A percentile compares a stretch with the other conserved stretches of the same genome.
Evolutionary conservation across 2,329 filamentous ascomycete genomes (phyloP).

Genomic region (Penicillium fuscoglaucum): DNA sequence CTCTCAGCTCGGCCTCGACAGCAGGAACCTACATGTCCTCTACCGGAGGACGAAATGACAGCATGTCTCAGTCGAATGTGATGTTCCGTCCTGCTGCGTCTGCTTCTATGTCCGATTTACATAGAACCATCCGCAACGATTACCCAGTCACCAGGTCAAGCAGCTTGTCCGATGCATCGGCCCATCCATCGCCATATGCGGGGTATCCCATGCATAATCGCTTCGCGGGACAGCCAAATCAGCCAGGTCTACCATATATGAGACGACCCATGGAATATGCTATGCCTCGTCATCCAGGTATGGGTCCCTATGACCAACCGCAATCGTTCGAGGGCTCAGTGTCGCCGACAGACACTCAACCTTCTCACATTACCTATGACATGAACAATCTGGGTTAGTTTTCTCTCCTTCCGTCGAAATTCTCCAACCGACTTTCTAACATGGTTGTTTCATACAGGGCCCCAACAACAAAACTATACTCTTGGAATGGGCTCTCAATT

Average conservation of each 20-base stretch:
- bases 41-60: constrained; percentile 32
- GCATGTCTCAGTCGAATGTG: constrained; percentile 28
- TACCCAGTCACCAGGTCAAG: constrained; percentile 37
- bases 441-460: constrained; percentile 20
- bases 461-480: constrained; percentile 33
- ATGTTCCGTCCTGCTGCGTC: constrained; percentile 29
- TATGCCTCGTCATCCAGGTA: constrained; percentile 26
- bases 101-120: constrained; percentile 31
- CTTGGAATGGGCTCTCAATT: constrained; percentile 32
- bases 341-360: constrained; percentile 35
- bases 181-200: constrained; percentile 27
- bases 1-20: constrained; percentile 38
- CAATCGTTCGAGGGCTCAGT: constrained; percentile 36
- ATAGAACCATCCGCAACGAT: constrained; percentile 30
- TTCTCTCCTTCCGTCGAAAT: not conserved
- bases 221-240: constrained; percentile 30
- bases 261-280: constrained; percentile 34
- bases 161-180: constrained; percentile 37
- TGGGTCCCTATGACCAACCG: constrained; percentile 33
- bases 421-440: constrained; percentile 12
- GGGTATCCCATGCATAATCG: constrained; percentile 31
- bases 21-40: constrained; percentile 40
- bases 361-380: constrained; percentile 29
- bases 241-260: constrained; percentile 29
- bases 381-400: constrained; percentile 32